Conservation (phyloP, 305 asterid genomes). For the Fraxinus sp. region DNA sequence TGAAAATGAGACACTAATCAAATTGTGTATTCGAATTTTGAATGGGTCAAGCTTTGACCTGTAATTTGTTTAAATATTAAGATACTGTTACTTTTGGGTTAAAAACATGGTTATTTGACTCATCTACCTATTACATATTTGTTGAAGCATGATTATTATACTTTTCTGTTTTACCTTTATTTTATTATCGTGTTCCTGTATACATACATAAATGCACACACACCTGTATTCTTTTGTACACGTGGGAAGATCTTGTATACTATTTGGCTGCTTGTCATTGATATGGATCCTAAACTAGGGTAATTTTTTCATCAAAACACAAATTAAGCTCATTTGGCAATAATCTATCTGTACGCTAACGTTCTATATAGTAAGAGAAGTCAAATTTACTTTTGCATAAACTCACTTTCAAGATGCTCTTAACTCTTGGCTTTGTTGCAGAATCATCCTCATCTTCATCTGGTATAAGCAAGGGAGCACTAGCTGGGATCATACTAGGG, state of each 20-base stretch:
- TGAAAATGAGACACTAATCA: neutral
- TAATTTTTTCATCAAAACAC: neutral
- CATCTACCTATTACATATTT: neutral
- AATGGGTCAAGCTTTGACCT: neutral
- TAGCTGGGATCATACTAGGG: constrained; percentile 80
- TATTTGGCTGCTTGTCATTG: neutral
- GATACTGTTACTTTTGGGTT: neutral
- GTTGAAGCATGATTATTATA: neutral
- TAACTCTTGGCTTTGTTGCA: constrained; percentile 43
- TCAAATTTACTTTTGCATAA: neutral
- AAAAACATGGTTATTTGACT: neutral
- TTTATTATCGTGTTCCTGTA: neutral
- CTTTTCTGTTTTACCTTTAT: neutral
- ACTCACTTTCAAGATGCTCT: constrained; percentile 11
- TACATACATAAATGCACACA: neutral
- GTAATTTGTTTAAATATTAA: neutral
- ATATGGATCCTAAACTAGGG: neutral
- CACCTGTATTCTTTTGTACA: neutral
- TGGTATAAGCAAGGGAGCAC: constrained; percentile 78
- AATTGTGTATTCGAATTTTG: neutral
- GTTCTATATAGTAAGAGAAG: neutral
- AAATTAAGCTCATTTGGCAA: neutral
- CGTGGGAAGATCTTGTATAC: neutral
- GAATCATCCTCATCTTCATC: constrained; percentile 40
- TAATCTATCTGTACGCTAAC: neutral